phyloP scores from a whole-genome alignment of 768 basidiomycete genomes.

The Rubroboletus pulcherrimus region DNA sequence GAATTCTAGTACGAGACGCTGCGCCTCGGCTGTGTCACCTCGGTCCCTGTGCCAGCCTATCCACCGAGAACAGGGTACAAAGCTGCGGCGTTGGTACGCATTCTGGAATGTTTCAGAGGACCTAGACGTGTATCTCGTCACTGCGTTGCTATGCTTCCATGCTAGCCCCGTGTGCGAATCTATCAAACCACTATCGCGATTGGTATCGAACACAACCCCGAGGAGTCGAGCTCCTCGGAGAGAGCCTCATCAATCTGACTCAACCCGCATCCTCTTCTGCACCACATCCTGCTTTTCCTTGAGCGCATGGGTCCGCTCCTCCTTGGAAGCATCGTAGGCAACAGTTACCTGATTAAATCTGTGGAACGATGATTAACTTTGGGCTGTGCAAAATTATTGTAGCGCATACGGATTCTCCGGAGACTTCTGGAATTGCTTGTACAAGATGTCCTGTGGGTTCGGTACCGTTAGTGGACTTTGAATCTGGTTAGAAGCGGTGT shows the following conservation, averaged over 20 bases:
- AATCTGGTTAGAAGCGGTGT: not conserved
- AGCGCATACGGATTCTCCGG: constrained; percentile 85
- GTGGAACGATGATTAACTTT: constrained; percentile 1
- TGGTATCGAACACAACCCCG: not conserved
- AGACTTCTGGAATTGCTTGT: constrained; percentile 95
- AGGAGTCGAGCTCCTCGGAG: not conserved
- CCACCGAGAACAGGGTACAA: not conserved
- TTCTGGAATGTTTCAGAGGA: constrained; percentile 14
- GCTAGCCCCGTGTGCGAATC: not conserved
- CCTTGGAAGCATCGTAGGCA: constrained; percentile 83
- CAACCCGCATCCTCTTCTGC: constrained; percentile 58
- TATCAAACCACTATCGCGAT: constrained; percentile 7
- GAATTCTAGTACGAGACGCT: not conserved
- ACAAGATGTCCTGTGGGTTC: constrained; percentile 64
- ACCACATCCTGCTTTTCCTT: constrained; percentile 62
- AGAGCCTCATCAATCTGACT: constrained; percentile 3
- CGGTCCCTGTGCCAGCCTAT: constrained; percentile 9
- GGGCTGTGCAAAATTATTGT: constrained; percentile 3
- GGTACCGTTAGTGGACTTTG: constrained; percentile 1
- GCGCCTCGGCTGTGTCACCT: constrained; percentile 21
- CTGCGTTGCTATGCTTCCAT: constrained; percentile 12
- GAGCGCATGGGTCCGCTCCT: constrained; percentile 76
- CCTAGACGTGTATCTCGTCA: not conserved
- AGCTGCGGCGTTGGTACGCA: constrained; percentile 10
- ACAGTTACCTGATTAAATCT: constrained; percentile 84